These are phyloP conservation scores for Geranium brycei DNA, from an alignment of 345 rosid genomes.

Conservation along the genomic window DNA sequence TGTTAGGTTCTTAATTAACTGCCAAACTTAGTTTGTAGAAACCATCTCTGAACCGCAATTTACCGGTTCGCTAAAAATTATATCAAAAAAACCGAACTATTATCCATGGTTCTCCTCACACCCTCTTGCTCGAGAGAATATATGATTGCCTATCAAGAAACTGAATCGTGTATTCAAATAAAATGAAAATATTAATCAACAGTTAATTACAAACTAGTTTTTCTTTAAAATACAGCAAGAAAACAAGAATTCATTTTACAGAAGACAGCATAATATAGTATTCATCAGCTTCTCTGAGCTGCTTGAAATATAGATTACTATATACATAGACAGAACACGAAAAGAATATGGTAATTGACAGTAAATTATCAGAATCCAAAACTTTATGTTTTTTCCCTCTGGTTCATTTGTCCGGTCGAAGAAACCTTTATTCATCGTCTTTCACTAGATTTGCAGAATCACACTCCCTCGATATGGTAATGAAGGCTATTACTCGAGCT, in stretches of 20 bases:
- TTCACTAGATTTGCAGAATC: background rate
- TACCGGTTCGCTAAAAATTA: no score
- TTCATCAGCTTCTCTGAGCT: background rate
- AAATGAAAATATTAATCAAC: no score
- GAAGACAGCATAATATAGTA: background rate
- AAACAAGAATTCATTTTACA: background rate
- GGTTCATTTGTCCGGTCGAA: background rate
- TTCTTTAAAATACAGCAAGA: background rate
- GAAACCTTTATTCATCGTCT: background rate
- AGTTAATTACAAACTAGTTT: background rate
- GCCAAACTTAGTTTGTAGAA: no score
- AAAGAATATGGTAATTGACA: background rate
- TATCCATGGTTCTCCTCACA: no score
- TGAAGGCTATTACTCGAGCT: background rate
- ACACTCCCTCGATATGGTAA: background rate
- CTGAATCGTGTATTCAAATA: no score
- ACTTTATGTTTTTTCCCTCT: background rate
- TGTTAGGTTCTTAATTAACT: no score
- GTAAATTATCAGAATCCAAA: background rate
- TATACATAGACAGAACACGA: background rate
- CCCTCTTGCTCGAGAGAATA: background rate
- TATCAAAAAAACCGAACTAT: no score
- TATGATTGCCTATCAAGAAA: background rate
- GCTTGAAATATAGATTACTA: background rate
- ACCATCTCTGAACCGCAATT: no score